Percentiles rank a stretch among this genome's conserved stretches.
Evolutionary conservation across 257 asterid species (phyloP).

Genomic region (Solanum peruvianum): DNA sequence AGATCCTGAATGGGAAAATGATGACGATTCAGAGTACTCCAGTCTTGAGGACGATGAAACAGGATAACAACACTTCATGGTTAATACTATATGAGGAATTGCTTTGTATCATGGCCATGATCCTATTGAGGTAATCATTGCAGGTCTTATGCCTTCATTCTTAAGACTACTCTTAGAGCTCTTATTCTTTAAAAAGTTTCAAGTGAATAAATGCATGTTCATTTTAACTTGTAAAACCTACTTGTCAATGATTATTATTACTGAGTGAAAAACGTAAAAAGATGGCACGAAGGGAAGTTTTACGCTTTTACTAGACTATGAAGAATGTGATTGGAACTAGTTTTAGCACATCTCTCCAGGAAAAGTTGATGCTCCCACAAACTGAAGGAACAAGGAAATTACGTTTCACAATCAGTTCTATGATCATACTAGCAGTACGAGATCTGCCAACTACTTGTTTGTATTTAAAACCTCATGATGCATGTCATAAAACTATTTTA

Average conservation of each 20-base stretch:
- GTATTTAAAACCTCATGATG: neutral
- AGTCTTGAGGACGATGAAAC: slow-evolving; percentile 1
- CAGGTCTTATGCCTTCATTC: neutral
- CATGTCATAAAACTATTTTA: neutral
- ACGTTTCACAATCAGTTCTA: neutral
- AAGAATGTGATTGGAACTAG: neutral
- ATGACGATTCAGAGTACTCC: slow-evolving; percentile 13
- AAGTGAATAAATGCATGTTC: neutral
- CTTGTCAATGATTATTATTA: neutral
- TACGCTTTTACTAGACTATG: neutral
- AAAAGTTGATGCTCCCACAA: neutral
- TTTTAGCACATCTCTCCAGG: neutral
- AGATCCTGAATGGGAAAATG: slow-evolving; percentile 24
- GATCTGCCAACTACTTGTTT: neutral
- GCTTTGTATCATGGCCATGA: neutral
- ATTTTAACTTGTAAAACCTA: neutral
- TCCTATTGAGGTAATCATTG: neutral
- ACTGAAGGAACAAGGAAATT: neutral
- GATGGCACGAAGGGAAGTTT: neutral
- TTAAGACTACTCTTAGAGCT: neutral
- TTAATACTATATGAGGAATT: neutral
- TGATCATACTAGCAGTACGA: neutral
- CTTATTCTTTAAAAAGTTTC: neutral
- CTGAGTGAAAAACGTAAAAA: neutral
- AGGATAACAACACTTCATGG: neutral